Conservation (phyloP, 2,329 filamentous ascomycete genomes). For the Alternaria viburni region DNA sequence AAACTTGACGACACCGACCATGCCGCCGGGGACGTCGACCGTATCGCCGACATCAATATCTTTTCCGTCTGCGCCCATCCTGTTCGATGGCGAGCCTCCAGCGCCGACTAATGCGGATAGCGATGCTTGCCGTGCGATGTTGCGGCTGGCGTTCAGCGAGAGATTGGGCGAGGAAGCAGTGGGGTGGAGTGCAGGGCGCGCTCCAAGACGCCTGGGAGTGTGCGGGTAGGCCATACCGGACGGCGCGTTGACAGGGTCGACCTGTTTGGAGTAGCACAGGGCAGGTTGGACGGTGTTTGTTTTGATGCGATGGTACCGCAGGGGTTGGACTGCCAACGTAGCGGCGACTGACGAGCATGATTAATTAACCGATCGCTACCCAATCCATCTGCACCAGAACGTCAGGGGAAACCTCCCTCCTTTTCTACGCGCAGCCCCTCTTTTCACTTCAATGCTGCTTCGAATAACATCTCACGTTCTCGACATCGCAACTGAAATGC, state of each 20-base stretch:
- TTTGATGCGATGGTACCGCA: slow-evolving; percentile 13
- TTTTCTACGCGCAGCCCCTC: background rate
- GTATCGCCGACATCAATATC: slow-evolving; percentile 77
- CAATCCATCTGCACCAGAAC: slow-evolving; percentile 3
- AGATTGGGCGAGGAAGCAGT: slow-evolving; percentile 54
- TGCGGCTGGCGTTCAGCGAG: slow-evolving; percentile 48
- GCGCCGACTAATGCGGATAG: slow-evolving; percentile 69
- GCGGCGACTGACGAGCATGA: slow-evolving; percentile 6
- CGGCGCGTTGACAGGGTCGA: slow-evolving; percentile 13
- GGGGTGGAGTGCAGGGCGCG: slow-evolving; percentile 50
- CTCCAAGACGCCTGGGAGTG: slow-evolving; percentile 49
- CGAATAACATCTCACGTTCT: background rate
- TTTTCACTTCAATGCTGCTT: background rate
- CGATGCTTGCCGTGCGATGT: slow-evolving; percentile 72
- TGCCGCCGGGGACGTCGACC: slow-evolving; percentile 91
- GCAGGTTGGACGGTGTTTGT: slow-evolving; percentile 21
- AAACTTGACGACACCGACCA: slow-evolving; percentile 89
- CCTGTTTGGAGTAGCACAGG: slow-evolving; percentile 16
- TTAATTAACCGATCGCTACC: slow-evolving; percentile 13
- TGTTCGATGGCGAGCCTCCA: slow-evolving; percentile 50
- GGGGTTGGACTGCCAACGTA: slow-evolving; percentile 8
- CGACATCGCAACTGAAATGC: background rate
- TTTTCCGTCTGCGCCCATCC: slow-evolving; percentile 54
- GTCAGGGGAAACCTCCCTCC: background rate
- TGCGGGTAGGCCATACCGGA: slow-evolving; percentile 48